Percentiles rank a stretch among this genome's conserved stretches.
Evolutionary conservation across 2,329 filamentous ascomycete species (phyloP).

Genomic region (Ceratocystis harringtonii): DNA sequence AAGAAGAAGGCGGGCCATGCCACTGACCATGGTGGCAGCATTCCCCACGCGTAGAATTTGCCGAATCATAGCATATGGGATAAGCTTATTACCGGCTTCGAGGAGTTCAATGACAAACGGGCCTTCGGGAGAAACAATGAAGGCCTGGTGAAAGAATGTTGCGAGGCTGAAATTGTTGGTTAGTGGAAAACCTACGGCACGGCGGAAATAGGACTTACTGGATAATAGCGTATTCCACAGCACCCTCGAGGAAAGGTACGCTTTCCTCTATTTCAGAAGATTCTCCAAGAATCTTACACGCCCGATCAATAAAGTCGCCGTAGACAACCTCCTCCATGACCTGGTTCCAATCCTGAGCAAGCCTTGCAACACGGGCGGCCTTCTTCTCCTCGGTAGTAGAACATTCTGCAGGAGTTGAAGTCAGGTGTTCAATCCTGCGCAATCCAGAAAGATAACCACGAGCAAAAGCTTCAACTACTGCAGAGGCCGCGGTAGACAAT

Average conservation of each 20-base stretch:
- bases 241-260: slow-evolving; percentile 44
- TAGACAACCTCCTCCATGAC: slow-evolving; percentile 52
- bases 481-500: slow-evolving; percentile 54
- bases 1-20: slow-evolving; percentile 55
- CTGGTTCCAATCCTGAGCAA: slow-evolving; percentile 51
- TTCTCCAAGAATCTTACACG: slow-evolving; percentile 46
- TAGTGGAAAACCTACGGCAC: not conserved
- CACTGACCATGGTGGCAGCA: slow-evolving; percentile 67
- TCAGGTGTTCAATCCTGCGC: slow-evolving; percentile 20
- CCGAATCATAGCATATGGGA: slow-evolving; percentile 56
- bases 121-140: slow-evolving; percentile 60
- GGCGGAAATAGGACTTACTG: slow-evolving; percentile 36
- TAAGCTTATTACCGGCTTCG: slow-evolving; percentile 52
- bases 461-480: slow-evolving; percentile 53
- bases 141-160: slow-evolving; percentile 57
- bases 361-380: slow-evolving; percentile 15
- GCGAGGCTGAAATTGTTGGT: slow-evolving; percentile 38
- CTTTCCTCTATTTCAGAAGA: slow-evolving; percentile 50
- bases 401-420: slow-evolving; percentile 37
- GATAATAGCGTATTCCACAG: slow-evolving; percentile 51
- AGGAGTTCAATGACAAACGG: slow-evolving; percentile 57
- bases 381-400: slow-evolving; percentile 38
- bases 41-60: slow-evolving; percentile 65
- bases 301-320: slow-evolving; percentile 47
- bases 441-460: slow-evolving; percentile 52